A percentile compares a stretch with the other conserved stretches of the same genome.
Conservation (phyloP, 768 basidiomycete species). For the Auriscalpium orientale region DNA sequence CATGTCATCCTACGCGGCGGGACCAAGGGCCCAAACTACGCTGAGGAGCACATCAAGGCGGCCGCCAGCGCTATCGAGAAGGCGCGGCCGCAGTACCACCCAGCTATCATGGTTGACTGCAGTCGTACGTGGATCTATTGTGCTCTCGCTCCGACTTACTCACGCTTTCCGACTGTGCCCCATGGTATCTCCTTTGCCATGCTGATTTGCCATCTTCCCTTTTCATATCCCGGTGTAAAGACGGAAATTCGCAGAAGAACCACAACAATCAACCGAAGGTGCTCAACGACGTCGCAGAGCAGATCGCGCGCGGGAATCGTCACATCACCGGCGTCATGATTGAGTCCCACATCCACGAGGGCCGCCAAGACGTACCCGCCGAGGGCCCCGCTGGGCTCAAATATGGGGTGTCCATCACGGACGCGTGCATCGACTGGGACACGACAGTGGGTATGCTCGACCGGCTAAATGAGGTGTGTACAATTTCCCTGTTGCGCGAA, state of each 20-base stretch:
- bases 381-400: slow-evolving; percentile 61
- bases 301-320: slow-evolving; percentile 61
- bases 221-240: slow-evolving; percentile 28
- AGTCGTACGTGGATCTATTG: slow-evolving; percentile 20
- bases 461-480: slow-evolving; percentile 47
- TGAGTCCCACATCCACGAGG: slow-evolving; percentile 89
- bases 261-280: slow-evolving; percentile 88
- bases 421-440: slow-evolving; percentile 87
- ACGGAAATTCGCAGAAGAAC: slow-evolving; percentile 95
- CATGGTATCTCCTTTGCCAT: no score
- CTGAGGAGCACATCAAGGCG: slow-evolving; percentile 58
- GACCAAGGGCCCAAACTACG: slow-evolving; percentile 84
- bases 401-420: slow-evolving; percentile 82
- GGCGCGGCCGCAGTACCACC: slow-evolving; percentile 41
- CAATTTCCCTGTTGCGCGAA: no score
- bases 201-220: not conserved
- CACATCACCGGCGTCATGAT: slow-evolving; percentile 95
- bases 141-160: not conserved
- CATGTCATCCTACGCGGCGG: slow-evolving; percentile 97
- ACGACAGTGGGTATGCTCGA: slow-evolving; percentile 71
- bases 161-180: not conserved
- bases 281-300: slow-evolving; percentile 59
- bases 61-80: slow-evolving; percentile 60
- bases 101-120: slow-evolving; percentile 86
- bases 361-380: slow-evolving; percentile 80